Conservation (phyloP, 1,284 basidiomycete genomes). For the Golubevia sp. region DNA sequence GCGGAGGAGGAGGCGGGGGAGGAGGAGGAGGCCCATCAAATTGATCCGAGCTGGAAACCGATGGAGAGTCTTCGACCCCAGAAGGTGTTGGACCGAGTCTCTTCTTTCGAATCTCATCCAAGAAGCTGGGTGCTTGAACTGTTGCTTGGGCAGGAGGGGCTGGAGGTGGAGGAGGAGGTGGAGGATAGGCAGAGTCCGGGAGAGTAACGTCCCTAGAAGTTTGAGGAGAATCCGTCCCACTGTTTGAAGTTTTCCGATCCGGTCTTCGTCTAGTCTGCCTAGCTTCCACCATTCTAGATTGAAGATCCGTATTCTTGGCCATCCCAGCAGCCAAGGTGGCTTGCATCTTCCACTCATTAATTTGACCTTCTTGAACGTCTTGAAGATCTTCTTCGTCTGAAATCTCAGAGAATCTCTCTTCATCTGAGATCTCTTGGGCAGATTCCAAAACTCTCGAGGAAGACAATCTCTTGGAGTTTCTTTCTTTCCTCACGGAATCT, state of each 20-base stretch:
- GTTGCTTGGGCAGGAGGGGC: neutral
- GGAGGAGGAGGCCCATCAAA: conserved; percentile 16
- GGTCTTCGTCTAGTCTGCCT: conserved; percentile 27
- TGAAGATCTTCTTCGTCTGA: conserved; percentile 20
- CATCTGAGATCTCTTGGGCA: too few species aligned
- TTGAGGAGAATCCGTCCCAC: neutral
- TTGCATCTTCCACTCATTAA: conserved; percentile 55
- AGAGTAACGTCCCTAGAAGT: neutral
- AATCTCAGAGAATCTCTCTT: neutral
- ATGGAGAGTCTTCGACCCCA: neutral
- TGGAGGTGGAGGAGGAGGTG: conserved; percentile 31
- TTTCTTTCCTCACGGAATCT: conserved; percentile 2
- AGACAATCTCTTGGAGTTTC: too few species aligned
- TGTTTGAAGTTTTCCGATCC: neutral
- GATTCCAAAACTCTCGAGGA: too few species aligned
- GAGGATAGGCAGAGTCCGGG: conserved; percentile 14
- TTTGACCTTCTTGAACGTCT: conserved; percentile 23
- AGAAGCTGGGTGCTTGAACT: neutral
- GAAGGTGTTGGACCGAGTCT: neutral
- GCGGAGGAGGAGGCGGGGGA: conserved; percentile 53
- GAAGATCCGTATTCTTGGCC: conserved; percentile 51
- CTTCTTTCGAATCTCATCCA: neutral
- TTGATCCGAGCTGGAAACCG: neutral
- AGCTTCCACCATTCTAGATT: conserved; percentile 51
- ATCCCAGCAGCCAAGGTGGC: conserved; percentile 52